These are phyloP conservation scores for Hypoxylon sp. DNA, from an alignment of 2,329 filamentous ascomycete species.

Conservation along the genomic window DNA sequence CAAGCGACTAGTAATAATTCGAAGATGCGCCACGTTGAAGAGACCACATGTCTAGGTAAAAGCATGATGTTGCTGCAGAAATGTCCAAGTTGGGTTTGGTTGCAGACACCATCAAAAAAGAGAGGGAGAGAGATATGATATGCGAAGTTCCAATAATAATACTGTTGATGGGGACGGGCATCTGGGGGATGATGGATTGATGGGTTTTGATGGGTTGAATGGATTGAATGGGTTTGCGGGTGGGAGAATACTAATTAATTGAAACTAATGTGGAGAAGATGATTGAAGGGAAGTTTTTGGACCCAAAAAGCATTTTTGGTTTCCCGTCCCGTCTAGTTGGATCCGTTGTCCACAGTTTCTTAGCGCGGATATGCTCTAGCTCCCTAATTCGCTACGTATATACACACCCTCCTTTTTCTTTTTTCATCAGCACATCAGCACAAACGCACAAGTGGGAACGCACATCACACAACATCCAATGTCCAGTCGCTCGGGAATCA, in stretches of 20 bases:
- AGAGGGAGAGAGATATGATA: slow-evolving; percentile 7
- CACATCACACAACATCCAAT: slow-evolving; percentile 32
- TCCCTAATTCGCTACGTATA: slow-evolving; percentile 14
- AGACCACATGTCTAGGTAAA: slow-evolving; percentile 37
- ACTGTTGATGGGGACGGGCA: slow-evolving; percentile 5
- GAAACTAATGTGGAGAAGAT: slow-evolving; percentile 33
- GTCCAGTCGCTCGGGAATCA: slow-evolving; percentile 43
- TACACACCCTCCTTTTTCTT: slow-evolving; percentile 2
- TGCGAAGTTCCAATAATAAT: slow-evolving; percentile 15
- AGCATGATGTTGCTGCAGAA: slow-evolving; percentile 33
- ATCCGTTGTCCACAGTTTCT: slow-evolving; percentile 24
- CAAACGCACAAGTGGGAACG: slow-evolving; percentile 25
- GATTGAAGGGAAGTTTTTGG: slow-evolving; percentile 19
- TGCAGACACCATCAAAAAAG: slow-evolving; percentile 24
- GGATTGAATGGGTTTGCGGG: slow-evolving; percentile 22
- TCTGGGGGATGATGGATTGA: slow-evolving; percentile 10
- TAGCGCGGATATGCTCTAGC: slow-evolving; percentile 2
- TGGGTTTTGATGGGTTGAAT: slow-evolving; percentile 16
- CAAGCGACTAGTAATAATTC: slow-evolving; percentile 20
- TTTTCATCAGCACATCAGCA: slow-evolving; percentile 8
- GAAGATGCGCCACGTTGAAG: slow-evolving; percentile 25
- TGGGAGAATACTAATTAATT: slow-evolving; percentile 39
- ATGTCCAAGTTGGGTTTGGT: slow-evolving; percentile 35
- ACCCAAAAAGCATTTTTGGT: slow-evolving; percentile 4
- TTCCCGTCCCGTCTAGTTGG: slow-evolving; percentile 41